Conservation (phyloP, 257 asterid genomes). For the Solanum boliviense region DNA sequence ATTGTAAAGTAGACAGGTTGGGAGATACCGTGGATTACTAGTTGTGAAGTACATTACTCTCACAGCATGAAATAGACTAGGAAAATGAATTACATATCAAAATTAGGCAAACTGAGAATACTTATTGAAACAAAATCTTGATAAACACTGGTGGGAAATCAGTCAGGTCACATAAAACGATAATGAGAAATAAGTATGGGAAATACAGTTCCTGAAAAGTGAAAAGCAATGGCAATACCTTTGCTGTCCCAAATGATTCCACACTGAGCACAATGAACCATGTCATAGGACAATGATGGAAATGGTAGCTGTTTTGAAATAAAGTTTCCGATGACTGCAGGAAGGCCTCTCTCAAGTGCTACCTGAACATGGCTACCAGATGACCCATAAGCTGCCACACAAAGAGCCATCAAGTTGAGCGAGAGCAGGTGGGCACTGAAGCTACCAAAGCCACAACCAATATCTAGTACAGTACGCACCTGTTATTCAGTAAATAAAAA, state of each 20-base stretch:
- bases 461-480: constrained; percentile 85
- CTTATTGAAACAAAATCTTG: background rate
- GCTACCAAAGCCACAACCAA: constrained; percentile 99
- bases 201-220: background rate
- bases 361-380: constrained; percentile 98
- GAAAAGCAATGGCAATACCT: constrained; percentile 33
- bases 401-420: constrained; percentile 81
- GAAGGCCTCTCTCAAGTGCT: constrained; percentile 99
- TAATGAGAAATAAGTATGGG: background rate
- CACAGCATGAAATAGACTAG: background rate
- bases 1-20: background rate
- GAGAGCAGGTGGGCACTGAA: constrained; percentile 88
- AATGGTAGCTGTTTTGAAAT: constrained; percentile 77
- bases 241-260: constrained; percentile 86
- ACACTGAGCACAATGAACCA: constrained; percentile 96
- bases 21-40: background rate
- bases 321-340: constrained; percentile 81
- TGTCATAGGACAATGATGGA: constrained; percentile 90
- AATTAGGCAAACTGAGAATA: background rate
- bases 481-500: constrained; percentile 26
- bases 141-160: background rate
- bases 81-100: background rate
- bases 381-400: constrained; percentile 84
- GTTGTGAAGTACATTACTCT: background rate
- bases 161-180: background rate